These are phyloP conservation scores for Neurospora hispaniola DNA, from an alignment of 495 filamentous ascomycete species.

Conservation along the genomic window DNA sequence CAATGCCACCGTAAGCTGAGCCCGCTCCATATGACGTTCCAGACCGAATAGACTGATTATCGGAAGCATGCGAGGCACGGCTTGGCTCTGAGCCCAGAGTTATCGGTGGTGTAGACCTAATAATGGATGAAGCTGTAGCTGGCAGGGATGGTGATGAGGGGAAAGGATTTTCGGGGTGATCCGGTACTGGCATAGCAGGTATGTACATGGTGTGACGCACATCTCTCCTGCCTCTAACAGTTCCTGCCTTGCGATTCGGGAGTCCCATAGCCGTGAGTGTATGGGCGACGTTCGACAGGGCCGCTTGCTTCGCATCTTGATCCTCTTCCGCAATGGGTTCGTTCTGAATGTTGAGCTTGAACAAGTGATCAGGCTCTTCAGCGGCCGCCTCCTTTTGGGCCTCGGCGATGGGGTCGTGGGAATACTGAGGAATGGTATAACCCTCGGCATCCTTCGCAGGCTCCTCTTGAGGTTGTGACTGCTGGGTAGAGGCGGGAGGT, in stretches of 20 bases:
- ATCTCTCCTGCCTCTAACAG: slow-evolving; percentile 78
- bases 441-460: slow-evolving; percentile 47
- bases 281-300: slow-evolving; percentile 84
- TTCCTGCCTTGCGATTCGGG: slow-evolving; percentile 58
- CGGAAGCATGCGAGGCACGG: slow-evolving; percentile 54
- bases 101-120: slow-evolving; percentile 31
- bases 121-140: slow-evolving; percentile 16
- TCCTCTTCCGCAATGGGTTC: slow-evolving; percentile 92
- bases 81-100: slow-evolving; percentile 43
- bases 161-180: slow-evolving; percentile 33
- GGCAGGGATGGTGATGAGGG: slow-evolving; percentile 37
- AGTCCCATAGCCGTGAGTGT: slow-evolving; percentile 51
- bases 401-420: slow-evolving; percentile 70
- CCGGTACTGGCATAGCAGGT: slow-evolving; percentile 35
- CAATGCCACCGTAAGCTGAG: slow-evolving; percentile 34
- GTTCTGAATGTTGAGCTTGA: slow-evolving; percentile 87
- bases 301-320: slow-evolving; percentile 67
- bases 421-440: slow-evolving; percentile 57
- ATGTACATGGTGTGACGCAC: slow-evolving; percentile 83
- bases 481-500: slow-evolving; percentile 34
- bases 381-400: slow-evolving; percentile 68
- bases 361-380: slow-evolving; percentile 55
- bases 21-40: slow-evolving; percentile 57
- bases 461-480: slow-evolving; percentile 15
- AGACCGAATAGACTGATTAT: slow-evolving; percentile 87